Percentiles rank a stretch among this genome's conserved stretches.
phyloP scores from a whole-genome alignment of 2,329 filamentous ascomycete species.

The Pseudogymnoascus verrucosus region DNA sequence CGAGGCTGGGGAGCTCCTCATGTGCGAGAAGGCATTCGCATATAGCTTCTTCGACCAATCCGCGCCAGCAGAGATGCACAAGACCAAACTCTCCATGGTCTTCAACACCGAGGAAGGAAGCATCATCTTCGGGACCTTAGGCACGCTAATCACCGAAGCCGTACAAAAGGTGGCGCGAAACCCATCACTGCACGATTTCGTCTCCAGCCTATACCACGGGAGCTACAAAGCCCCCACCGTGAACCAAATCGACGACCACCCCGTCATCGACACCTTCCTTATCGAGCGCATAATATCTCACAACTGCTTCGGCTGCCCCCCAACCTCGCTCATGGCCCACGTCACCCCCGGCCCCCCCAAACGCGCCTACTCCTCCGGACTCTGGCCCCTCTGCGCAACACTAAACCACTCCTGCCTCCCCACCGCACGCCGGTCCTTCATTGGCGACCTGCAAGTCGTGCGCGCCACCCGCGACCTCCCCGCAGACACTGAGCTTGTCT shows the following conservation, averaged over 20 bases:
- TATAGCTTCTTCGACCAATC: constrained; percentile 23
- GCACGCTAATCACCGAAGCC: constrained; percentile 31
- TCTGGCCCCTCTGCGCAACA: constrained; percentile 41
- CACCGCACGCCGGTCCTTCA: constrained; percentile 41
- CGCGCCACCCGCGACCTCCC: constrained; percentile 38
- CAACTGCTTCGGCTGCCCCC: constrained; percentile 37
- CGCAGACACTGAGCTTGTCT: constrained; percentile 36
- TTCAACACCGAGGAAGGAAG: constrained; percentile 3
- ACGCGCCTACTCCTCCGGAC: constrained; percentile 28
- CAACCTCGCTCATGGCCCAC: constrained; percentile 21
- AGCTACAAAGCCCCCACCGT: constrained; percentile 28
- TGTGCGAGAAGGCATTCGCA: constrained; percentile 49
- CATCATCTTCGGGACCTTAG: not conserved
- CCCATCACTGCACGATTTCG: constrained; percentile 26
- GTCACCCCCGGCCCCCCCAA: constrained; percentile 6
- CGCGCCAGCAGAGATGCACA: not conserved
- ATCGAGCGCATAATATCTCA: constrained; percentile 34
- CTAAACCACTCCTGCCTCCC: constrained; percentile 45
- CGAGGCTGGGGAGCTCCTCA: constrained; percentile 41
- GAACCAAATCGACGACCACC: constrained; percentile 28
- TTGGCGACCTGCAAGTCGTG: constrained; percentile 46
- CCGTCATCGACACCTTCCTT: constrained; percentile 43
- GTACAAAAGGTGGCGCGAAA: constrained; percentile 40
- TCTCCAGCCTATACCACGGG: constrained; percentile 35
- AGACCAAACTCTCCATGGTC: not conserved